Conservation (phyloP, 2,329 filamentous ascomycete genomes). For the Xylariaceae sp. region DNA sequence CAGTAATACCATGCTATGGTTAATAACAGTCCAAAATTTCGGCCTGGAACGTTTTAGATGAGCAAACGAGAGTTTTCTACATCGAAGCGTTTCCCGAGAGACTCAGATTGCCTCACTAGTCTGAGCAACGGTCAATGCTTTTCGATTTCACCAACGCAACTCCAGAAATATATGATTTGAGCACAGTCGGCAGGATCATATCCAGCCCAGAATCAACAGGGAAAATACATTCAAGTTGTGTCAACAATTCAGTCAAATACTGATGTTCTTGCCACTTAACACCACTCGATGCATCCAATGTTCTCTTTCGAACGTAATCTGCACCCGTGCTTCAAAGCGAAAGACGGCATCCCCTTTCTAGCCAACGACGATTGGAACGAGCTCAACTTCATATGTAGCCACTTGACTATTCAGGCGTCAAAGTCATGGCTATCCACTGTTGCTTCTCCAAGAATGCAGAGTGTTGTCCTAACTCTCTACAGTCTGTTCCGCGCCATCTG, state of each 20-base stretch:
- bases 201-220: neutral
- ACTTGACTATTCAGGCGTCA: neutral
- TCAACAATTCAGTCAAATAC: neutral
- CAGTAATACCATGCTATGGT: neutral
- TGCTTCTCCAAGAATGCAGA: neutral
- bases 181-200: neutral
- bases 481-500: conserved; percentile 1
- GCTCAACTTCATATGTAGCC: neutral
- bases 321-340: neutral
- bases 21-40: neutral
- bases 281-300: neutral
- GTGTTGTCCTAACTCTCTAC: neutral
- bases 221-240: neutral
- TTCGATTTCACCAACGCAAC: neutral
- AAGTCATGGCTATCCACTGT: conserved; percentile 2
- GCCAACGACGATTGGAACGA: neutral
- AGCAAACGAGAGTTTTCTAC: no score
- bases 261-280: neutral
- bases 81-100: no score
- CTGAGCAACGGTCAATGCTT: neutral
- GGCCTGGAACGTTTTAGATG: no score
- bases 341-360: conserved; percentile 1
- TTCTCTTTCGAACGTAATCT: neutral
- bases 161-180: neutral
- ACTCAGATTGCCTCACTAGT: neutral